phyloP scores from a whole-genome alignment of 2,329 filamentous ascomycete genomes.

The Fusarium compactum region DNA sequence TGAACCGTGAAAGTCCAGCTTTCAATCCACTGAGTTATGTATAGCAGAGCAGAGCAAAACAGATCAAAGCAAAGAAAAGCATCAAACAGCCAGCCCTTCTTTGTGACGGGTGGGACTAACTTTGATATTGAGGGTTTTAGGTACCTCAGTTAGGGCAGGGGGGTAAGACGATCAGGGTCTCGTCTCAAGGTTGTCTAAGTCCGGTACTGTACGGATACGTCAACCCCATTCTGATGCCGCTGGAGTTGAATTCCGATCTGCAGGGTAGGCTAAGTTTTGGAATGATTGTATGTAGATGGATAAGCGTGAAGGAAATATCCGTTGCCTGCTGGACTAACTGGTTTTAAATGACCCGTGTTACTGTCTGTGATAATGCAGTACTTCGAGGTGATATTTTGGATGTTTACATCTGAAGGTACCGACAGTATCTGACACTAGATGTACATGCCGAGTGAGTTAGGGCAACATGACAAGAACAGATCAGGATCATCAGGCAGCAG shows the following conservation, averaged over 20 bases:
- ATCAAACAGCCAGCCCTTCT: not conserved
- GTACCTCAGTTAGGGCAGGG: constrained; percentile 23
- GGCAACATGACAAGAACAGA: not conserved
- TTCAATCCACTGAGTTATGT: constrained; percentile 6
- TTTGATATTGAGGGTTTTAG: constrained; percentile 25
- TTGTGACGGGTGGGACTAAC: constrained; percentile 18
- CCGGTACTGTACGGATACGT: not conserved
- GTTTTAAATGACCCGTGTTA: not conserved
- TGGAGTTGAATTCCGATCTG: constrained; percentile 4
- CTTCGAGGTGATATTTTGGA: too few species aligned
- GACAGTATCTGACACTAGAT: not conserved
- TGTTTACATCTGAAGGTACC: too few species aligned
- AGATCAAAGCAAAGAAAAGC: not conserved
- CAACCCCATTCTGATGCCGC: constrained; percentile 34
- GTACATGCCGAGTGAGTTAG: not conserved
- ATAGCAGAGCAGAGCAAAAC: not conserved
- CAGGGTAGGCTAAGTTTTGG: constrained; percentile 25
- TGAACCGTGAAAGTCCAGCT: not conserved
- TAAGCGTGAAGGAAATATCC: not conserved
- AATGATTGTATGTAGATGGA: not conserved
- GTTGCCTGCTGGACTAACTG: not conserved
- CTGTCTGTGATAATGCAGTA: not conserved
- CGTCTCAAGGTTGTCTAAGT: constrained; percentile 3
- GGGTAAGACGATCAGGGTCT: constrained; percentile 18
- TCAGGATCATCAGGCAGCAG: constrained; percentile 5